These are phyloP conservation scores for Neonectria punicea DNA, from an alignment of 2,329 filamentous ascomycete genomes.

Conservation along the genomic window DNA sequence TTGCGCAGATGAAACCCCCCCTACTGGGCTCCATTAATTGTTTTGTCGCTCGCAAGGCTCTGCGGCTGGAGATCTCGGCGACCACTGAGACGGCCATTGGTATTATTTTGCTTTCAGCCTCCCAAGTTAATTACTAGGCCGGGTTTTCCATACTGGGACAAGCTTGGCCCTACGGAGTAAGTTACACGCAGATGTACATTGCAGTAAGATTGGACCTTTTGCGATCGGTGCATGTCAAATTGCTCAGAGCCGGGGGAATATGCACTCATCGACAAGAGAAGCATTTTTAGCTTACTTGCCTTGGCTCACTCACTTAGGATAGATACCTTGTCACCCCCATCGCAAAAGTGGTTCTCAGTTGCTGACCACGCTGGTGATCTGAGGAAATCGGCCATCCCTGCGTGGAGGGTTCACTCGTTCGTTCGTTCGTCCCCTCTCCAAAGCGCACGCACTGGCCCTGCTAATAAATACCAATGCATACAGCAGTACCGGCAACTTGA, in stretches of 20 bases:
- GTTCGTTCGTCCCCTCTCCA: background rate
- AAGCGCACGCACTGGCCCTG: background rate
- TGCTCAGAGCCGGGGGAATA: constrained; percentile 29
- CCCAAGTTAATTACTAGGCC: constrained; percentile 4
- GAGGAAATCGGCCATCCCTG: constrained; percentile 9
- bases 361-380: background rate
- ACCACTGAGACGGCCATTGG: background rate
- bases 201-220: constrained; percentile 29
- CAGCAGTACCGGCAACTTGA: background rate
- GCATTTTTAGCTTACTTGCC: constrained; percentile 35
- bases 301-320: constrained; percentile 24
- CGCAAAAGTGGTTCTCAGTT: constrained; percentile 9
- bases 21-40: constrained; percentile 3
- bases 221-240: constrained; percentile 42
- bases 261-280: constrained; percentile 21
- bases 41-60: background rate
- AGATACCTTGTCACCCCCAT: constrained; percentile 6
- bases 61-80: background rate
- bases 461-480: background rate
- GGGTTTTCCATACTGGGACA: background rate
- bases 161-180: background rate
- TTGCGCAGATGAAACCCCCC: constrained; percentile 1
- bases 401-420: constrained; percentile 9
- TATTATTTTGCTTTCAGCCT: constrained; percentile 23
- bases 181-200: constrained; percentile 12